Conservation (phyloP, 129 eudicot genomes). For the Tagetes erecta region DNA sequence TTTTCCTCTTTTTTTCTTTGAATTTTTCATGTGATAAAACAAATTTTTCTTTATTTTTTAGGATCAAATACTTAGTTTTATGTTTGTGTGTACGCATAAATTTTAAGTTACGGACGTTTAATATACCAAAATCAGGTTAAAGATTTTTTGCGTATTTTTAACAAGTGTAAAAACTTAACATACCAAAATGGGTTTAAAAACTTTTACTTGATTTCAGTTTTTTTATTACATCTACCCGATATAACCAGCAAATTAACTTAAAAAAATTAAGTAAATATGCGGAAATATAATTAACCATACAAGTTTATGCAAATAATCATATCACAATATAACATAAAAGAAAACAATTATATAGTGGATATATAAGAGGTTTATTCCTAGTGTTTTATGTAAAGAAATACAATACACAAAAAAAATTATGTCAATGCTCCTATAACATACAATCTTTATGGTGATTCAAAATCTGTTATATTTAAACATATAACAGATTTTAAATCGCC, state of each 20-base stretch:
- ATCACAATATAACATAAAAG: not conserved
- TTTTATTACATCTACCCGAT: too few species aligned
- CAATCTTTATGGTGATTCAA: conserved; percentile 31
- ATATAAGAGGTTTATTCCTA: not conserved
- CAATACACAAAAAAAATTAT: conserved; percentile 7
- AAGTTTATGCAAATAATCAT: not conserved
- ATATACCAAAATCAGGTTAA: too few species aligned
- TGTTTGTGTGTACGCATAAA: not conserved
- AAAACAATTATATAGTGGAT: not conserved
- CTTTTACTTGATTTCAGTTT: too few species aligned
- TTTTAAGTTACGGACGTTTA: too few species aligned
- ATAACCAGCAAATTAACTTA: too few species aligned
- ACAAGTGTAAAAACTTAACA: too few species aligned
- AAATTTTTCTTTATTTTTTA: not conserved
- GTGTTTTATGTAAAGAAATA: not conserved
- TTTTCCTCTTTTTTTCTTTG: not conserved
- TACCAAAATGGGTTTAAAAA: not conserved
- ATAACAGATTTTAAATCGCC: conserved; percentile 35
- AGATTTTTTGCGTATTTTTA: not conserved
- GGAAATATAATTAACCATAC: too few species aligned
- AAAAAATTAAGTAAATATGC: too few species aligned
- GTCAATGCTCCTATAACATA: not conserved
- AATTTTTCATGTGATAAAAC: not conserved
- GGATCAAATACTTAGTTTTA: not conserved
- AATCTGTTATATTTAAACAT: conserved; percentile 22